Base-by-base conservation (phyloP, 148 eudicot species). In the Chenopodium berlandieri region DNA sequence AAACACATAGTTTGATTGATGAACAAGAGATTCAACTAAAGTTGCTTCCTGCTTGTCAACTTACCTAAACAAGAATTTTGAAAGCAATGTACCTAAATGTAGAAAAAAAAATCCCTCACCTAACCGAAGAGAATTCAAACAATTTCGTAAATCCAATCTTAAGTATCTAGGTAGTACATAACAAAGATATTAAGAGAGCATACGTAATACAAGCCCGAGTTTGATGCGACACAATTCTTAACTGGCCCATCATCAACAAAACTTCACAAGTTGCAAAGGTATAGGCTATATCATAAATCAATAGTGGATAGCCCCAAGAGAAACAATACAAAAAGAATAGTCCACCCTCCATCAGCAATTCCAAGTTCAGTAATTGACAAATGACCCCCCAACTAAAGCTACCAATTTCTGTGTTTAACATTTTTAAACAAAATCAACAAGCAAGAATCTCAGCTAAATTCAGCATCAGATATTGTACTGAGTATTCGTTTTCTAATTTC, bases 291-390 rank as follows among this genome's bases (percentile, higher is more conserved):
- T 13, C 60, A n/a, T 47, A 68, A 78, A 8, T 64, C 76, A 46
- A 74, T 52, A 40, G 77, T 25, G 44, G 31, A 71, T 31, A 71
- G 76, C 68, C 60, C 77, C 81, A 67, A 66, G 7, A 58, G 73
- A 54, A 60, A 80, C 52, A 70, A 60, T 80, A 75, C 83, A 75
- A 75, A 75, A 68, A 75, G 23, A 58, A 69, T 50, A 44, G 68
- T 27, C 71, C 74, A 71, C 76, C 71, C 34, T 48, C 31, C 25
- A 20, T 71, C 75, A 37, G 65, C 74, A 63, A 25, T 67, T 73
- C 37, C 60, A 50, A 52, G 75, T 78, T 73, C 62, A 68, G 71
- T n/a, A 23, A 44, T 68, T 83, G 83, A 75, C 79, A 79, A 79
- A 60, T 65, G 76, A 75, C 75, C 22, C 78, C 75, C 50, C 64